Percentiles rank a stretch among this genome's conserved stretches.
These are phyloP conservation scores for Omphalotus olearius DNA, from an alignment of 1,284 basidiomycete genomes.

Conservation along the genomic window DNA sequence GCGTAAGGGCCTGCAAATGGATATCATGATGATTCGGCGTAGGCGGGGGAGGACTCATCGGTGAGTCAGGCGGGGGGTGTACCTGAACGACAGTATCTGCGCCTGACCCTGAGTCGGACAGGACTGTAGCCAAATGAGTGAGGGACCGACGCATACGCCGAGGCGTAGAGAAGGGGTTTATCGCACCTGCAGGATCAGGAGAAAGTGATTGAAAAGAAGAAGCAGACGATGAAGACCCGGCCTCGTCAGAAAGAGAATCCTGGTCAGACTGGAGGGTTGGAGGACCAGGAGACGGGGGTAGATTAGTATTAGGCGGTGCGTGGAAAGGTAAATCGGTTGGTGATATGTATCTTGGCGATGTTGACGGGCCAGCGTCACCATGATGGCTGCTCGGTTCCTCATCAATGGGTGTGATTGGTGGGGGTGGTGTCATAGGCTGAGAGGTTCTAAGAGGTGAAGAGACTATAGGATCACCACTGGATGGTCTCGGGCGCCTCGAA, in stretches of 20 bases:
- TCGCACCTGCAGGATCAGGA: slow-evolving; percentile 64
- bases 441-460: slow-evolving; percentile 58
- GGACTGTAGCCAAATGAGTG: slow-evolving; percentile 55
- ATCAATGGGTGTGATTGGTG: slow-evolving; percentile 74
- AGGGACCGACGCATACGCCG: slow-evolving; percentile 54
- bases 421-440: slow-evolving; percentile 59
- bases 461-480: slow-evolving; percentile 39
- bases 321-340: slow-evolving; percentile 65
- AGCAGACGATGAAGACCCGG: slow-evolving; percentile 35
- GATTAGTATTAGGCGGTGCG: slow-evolving; percentile 42
- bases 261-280: slow-evolving; percentile 21
- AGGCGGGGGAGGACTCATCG: slow-evolving; percentile 67
- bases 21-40: slow-evolving; percentile 78
- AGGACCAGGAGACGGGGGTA: slow-evolving; percentile 42
- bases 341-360: slow-evolving; percentile 54
- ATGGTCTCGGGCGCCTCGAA: slow-evolving; percentile 46
- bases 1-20: slow-evolving; percentile 62
- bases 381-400: slow-evolving; percentile 43
- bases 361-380: slow-evolving; percentile 37
- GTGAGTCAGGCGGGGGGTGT: slow-evolving; percentile 74
- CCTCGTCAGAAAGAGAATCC: slow-evolving; percentile 27
- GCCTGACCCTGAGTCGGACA: slow-evolving; percentile 45
- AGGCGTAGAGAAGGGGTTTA: slow-evolving; percentile 69
- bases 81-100: slow-evolving; percentile 62
- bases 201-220: slow-evolving; percentile 48